Conservation (phyloP, 345 rosid genomes). For the Eucalyptus coolabah region DNA sequence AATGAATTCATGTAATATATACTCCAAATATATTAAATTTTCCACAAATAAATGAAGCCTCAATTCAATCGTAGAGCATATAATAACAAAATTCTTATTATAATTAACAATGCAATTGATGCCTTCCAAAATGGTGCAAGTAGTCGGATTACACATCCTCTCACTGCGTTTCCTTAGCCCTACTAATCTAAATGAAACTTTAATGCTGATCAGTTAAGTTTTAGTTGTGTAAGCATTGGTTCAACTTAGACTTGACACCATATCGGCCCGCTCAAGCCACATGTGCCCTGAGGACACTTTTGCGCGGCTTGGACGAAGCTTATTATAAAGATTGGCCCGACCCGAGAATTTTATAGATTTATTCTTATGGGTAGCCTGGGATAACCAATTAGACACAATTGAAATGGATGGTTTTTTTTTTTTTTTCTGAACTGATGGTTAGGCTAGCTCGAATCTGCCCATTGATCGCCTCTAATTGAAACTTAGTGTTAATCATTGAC, state of each 20-base stretch:
- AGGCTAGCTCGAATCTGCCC: neutral
- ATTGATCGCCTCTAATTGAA: neutral
- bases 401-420: too few species aligned
- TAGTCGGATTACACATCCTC: neutral
- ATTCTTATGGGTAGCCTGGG: neutral
- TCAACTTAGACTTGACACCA: neutral
- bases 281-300: neutral
- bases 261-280: neutral
- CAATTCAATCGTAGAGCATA: neutral
- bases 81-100: neutral
- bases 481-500: neutral
- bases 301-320: neutral
- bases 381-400: neutral
- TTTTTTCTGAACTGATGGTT: too few species aligned
- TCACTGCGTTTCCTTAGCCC: neutral
- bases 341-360: neutral
- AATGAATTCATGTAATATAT: neutral
- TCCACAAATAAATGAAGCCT: neutral
- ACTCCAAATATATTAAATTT: accelerated
- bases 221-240: neutral
- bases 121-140: neutral
- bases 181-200: neutral
- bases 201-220: neutral
- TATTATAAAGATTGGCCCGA: neutral
- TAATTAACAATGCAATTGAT: neutral